Evolutionary conservation across 176 grass and related monocot genomes (phyloP).

Genomic region (Eleusine coracana): DNA sequence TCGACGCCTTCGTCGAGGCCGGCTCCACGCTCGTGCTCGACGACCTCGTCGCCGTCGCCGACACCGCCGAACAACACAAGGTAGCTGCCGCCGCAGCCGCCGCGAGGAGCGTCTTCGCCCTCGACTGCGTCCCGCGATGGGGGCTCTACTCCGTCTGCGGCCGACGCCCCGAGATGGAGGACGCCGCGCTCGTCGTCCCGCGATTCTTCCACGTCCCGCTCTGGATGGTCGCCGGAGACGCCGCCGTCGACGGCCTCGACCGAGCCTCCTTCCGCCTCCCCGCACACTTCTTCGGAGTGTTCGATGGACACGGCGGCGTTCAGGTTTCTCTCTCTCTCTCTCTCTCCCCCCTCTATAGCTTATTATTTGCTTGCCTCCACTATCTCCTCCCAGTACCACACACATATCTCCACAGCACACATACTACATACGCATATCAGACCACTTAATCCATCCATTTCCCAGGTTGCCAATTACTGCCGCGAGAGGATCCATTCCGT

Average conservation of each 20-base stretch:
- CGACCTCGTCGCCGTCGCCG: constrained; percentile 31
- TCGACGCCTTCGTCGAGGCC: constrained; percentile 51
- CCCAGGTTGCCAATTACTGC: constrained; percentile 71
- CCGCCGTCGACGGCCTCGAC: constrained; percentile 62
- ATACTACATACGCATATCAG: too few relatives aligned
- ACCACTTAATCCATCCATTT: too few relatives aligned
- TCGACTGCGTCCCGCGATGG: constrained; percentile 75
- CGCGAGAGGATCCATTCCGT: constrained; percentile 52
- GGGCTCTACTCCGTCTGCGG: constrained; percentile 66
- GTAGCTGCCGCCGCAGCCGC: background rate
- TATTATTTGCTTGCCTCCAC: background rate
- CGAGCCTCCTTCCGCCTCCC: constrained; percentile 58
- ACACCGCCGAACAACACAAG: background rate
- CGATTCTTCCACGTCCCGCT: constrained; percentile 62
- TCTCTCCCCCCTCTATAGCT: too few relatives aligned
- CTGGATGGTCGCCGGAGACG: constrained; percentile 65
- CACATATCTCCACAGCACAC: background rate
- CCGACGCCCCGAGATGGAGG: constrained; percentile 87
- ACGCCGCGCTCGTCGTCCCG: constrained; percentile 50
- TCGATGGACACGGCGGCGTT: constrained; percentile 78
- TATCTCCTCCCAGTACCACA: too few relatives aligned
- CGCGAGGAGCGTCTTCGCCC: constrained; percentile 59
- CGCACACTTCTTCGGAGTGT: constrained; percentile 82
- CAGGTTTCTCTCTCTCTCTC: constrained; percentile 33
- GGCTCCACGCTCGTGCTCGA: constrained; percentile 25